Evolutionary conservation across 1,284 basidiomycete genomes (phyloP).

Genomic region (Singerocomus inundabilis): DNA sequence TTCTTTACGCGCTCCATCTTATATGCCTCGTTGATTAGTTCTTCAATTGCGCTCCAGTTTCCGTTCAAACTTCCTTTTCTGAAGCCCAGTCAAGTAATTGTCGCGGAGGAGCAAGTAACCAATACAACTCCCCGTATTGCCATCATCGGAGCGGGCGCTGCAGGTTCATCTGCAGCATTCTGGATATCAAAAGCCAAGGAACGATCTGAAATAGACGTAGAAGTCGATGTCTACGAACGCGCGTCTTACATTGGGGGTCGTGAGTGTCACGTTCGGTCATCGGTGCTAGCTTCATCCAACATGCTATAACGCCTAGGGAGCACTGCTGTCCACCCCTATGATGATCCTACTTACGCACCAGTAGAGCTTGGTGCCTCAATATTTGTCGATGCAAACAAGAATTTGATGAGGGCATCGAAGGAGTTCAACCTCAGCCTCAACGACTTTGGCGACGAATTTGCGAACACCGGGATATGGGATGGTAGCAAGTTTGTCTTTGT

Average conservation of each 20-base stretch:
- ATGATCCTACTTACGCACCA: slow-evolving; percentile 57
- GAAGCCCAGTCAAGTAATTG: slow-evolving; percentile 32
- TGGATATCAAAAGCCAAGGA: slow-evolving; percentile 79
- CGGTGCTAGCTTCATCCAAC: not conserved
- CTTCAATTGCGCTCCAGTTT: slow-evolving; percentile 50
- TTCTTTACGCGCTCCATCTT: slow-evolving; percentile 16
- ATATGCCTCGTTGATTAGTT: slow-evolving; percentile 34
- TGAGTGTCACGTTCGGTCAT: slow-evolving; percentile 42
- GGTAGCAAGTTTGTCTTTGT: slow-evolving; percentile 71
- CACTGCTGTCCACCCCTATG: slow-evolving; percentile 76
- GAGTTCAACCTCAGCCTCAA: slow-evolving; percentile 73
- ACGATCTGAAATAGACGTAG: slow-evolving; percentile 61
- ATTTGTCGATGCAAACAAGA: slow-evolving; percentile 81
- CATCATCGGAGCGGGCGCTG: slow-evolving; percentile 87
- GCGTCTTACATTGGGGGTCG: slow-evolving; percentile 78
- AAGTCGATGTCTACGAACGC: slow-evolving; percentile 83
- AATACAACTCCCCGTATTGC: slow-evolving; percentile 53
- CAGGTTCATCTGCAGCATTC: slow-evolving; percentile 82
- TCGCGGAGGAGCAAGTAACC: slow-evolving; percentile 21
- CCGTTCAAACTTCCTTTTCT: slow-evolving; percentile 54
- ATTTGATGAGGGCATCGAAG: slow-evolving; percentile 76
- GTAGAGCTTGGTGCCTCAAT: slow-evolving; percentile 88
- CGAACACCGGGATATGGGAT: slow-evolving; percentile 77
- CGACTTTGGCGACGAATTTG: slow-evolving; percentile 52
- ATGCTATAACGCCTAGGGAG: slow-evolving; percentile 49